phyloP scores from a whole-genome alignment of 1,284 basidiomycete species.

The Meira nashicola region DNA sequence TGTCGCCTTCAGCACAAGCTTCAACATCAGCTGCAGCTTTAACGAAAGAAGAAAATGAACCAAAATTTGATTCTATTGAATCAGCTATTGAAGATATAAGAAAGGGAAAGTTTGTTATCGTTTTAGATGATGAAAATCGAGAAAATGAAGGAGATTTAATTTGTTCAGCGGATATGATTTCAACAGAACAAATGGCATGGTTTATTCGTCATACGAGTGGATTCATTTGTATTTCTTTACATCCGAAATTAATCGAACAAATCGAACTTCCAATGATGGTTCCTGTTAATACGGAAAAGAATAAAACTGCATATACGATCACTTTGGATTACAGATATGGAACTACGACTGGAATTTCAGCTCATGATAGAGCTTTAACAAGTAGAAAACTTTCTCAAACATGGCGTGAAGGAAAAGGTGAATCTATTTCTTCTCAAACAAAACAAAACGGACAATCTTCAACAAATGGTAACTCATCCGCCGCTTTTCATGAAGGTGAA shows the following conservation, averaged over 20 bases:
- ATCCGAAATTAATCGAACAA: conserved; percentile 68
- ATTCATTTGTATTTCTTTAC: conserved; percentile 86
- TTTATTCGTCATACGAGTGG: conserved; percentile 88
- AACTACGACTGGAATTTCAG: conserved; percentile 95
- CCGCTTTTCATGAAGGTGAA: too few relatives aligned
- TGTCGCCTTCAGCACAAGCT: too few relatives aligned
- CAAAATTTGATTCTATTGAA: conserved; percentile 37
- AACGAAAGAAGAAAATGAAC: neutral
- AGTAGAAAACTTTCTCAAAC: conserved; percentile 70
- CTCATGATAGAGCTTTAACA: conserved; percentile 85
- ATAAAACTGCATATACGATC: conserved; percentile 93
- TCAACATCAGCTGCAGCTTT: too few relatives aligned
- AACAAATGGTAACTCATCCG: too few relatives aligned
- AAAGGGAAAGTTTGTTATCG: conserved; percentile 46
- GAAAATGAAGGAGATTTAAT: conserved; percentile 53
- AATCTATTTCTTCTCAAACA: neutral
- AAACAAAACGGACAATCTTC: too few relatives aligned
- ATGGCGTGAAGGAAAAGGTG: neutral
- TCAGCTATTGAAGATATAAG: conserved; percentile 33
- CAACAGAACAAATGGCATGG: conserved; percentile 98
- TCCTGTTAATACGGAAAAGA: conserved; percentile 78
- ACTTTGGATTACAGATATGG: conserved; percentile 87
- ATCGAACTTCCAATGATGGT: conserved; percentile 94
- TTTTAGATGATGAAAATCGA: conserved; percentile 50
- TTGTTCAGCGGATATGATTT: conserved; percentile 56